Base-by-base conservation (phyloP, 768 basidiomycete species). In the Serendipita vermifera region DNA sequence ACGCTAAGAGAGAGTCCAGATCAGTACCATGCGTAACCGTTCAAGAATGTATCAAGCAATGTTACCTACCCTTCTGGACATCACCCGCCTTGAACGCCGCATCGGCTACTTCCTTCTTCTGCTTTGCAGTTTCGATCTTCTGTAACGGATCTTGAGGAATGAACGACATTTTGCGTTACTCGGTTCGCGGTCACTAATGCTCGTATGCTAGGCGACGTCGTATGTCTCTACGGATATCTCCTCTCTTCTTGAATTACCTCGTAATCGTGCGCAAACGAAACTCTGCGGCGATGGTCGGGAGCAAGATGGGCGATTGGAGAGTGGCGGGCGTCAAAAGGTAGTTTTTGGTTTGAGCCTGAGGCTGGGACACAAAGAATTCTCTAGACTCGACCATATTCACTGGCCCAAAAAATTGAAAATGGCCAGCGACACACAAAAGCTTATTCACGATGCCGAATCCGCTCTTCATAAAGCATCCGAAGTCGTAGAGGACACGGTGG, bases 91-190 rank as follows among this genome's bases (percentile, higher is more conserved):
- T 85, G 69, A 86, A 87, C 1, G 82, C 81, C 56, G 75, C 68
- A 73, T 87, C 85, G 7, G 69, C 85, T 7, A 65, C 67, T 17
- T 79, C 81, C 63, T 87, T 87, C 73, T 79, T 81, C 61, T 79
- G 71, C 66, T 74, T 81, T 33, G 81, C 86, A 0, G 71, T 80
- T 11, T 66, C 68, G 29, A 89, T 59, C 65, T 87, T 87, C 33
- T 69, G 63, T 43, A 70, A 64, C 0, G 70, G 63, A 17, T 61
- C 59, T 62, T 56, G 57, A 59, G 0, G 63, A 62, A 14, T 56
- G 43, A n/a, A n/a, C n/a, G n/a, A n/a, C n/a, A n/a, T n/a, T n/a
- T n/a, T n/a, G n/a, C n/a, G n/a, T n/a, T n/a, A n/a, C n/a, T n/a
- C n/a, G n/a, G n/a, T n/a, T n/a, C n/a, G n/a, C n/a, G n/a, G n/a